Base-by-base conservation (phyloP, 1,284 basidiomycete genomes). In the Ceratobasidium sp. region DNA sequence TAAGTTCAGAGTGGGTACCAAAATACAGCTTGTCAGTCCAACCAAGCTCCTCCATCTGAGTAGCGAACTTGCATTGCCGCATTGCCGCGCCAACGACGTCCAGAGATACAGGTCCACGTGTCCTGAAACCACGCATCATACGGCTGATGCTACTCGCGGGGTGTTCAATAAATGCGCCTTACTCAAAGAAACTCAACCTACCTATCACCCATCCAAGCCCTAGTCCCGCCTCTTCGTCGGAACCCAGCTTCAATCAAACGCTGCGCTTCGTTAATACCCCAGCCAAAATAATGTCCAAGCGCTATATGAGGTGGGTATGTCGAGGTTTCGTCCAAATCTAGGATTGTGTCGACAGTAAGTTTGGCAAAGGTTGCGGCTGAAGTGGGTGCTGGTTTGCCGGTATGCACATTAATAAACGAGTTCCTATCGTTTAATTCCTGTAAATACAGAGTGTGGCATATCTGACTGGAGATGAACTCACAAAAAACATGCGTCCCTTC, bases 161-260 rank as follows among this genome's bases (percentile, higher is more conserved):
- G 33, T 10, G 33, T 42, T 42, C 39, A 33, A 40, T 40, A 61
- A 13, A 12, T 42, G 26, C 1, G 28, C 20, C 1, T 33, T 49
- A 28, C 7, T 12, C 13, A 61, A 60, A 44, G 26, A 3, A 28
- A 9, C 44, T 12, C 9, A 7, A 66, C 72, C 4, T 39, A 76
- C 72, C 60, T 66, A 23, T 76, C 72, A n/a, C 72, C 72, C 72
- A 76, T 76, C 72, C 72, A 76, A 46, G 72, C 72, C 5, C 72
- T 23, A 55, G 72, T 76, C n/a, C 61, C 51, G 15, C 72, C 72
- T 60, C 63, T 53, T 33, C 72, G 44, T 44, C 53, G 44, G 39
- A 76, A 76, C 39, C 72, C 72, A 76, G 61, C 72, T 33, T 76
- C 72, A 10, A 76, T 66, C 18, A 76, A 55, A 15, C 72, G 56